Conservation (phyloP, 2,329 filamentous ascomycete species). For the Berkeleyomyces basicola region DNA sequence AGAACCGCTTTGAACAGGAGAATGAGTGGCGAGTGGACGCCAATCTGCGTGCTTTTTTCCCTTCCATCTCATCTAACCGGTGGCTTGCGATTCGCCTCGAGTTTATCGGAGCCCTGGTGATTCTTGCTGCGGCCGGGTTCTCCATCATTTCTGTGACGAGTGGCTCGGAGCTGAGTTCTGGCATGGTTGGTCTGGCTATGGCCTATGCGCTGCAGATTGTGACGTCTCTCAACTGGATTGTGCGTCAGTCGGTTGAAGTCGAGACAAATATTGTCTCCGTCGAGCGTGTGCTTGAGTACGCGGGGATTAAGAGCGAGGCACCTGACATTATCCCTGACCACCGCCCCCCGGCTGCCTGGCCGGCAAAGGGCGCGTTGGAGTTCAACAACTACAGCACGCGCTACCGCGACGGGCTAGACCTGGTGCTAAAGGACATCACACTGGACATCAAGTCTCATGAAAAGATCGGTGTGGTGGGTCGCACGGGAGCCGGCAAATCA, state of each 20-base stretch:
- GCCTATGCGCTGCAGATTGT: constrained; percentile 96
- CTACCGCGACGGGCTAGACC: constrained; percentile 75
- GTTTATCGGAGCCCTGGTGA: constrained; percentile 88
- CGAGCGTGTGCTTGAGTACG: constrained; percentile 93
- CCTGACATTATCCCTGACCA: constrained; percentile 83
- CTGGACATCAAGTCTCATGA: constrained; percentile 89
- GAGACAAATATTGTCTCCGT: constrained; percentile 99
- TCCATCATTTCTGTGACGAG: constrained; percentile 63
- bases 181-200: constrained; percentile 83
- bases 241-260: constrained; percentile 96
- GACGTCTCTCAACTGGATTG: constrained; percentile 95
- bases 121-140: constrained; percentile 70
- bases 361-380: constrained; percentile 68
- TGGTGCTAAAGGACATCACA: constrained; percentile 85
- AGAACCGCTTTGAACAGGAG: constrained; percentile 72
- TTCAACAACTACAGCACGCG: constrained; percentile 91
- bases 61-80: constrained; percentile 81
- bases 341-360: constrained; percentile 80
- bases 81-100: constrained; percentile 93
- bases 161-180: constrained; percentile 46
- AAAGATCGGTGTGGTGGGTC: constrained; percentile 94
- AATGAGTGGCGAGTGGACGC: constrained; percentile 97
- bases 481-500: constrained; percentile 91
- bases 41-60: constrained; percentile 87
- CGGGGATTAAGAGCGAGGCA: constrained; percentile 76